Conservation (phyloP, 169 alveolate genomes). For the Theileria luwenshuni region DNA sequence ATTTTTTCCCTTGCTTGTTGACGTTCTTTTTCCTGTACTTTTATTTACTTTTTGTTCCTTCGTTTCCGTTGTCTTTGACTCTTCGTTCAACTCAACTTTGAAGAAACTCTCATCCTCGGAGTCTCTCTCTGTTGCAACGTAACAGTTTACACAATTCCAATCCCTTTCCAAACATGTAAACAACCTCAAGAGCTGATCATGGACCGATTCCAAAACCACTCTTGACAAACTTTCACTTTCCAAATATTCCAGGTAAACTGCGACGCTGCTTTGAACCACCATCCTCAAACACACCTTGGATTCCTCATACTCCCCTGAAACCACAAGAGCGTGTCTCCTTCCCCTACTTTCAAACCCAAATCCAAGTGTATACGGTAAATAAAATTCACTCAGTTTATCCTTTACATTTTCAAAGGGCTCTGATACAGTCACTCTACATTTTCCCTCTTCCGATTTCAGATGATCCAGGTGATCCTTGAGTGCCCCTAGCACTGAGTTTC, state of each 20-base stretch:
- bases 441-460: neutral
- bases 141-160: conserved; percentile 5
- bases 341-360: conserved; percentile 24
- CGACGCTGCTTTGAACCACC: conserved; percentile 6
- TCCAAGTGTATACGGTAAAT: neutral
- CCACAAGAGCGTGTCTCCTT: conserved; percentile 12
- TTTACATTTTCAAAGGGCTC: conserved; percentile 9
- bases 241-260: neutral
- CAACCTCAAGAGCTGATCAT: conserved; percentile 10
- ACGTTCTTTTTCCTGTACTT: conserved; percentile 3
- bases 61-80: neutral
- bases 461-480: neutral
- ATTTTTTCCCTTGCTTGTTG: conserved; percentile 6
- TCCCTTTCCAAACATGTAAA: conserved; percentile 2
- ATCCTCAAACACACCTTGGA: neutral
- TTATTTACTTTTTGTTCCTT: conserved; percentile 6
- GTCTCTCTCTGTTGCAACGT: neutral
- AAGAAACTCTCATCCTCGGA: neutral
- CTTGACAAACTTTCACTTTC: neutral
- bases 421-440: neutral
- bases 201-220: neutral
- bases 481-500: conserved; percentile 7
- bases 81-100: neutral
- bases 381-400: neutral
- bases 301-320: conserved; percentile 15